Evolutionary conservation across 2,329 filamentous ascomycete species (phyloP), one percentile per base, ranked within the genome.

Genomic region (Trichoderma asperellum): DNA sequence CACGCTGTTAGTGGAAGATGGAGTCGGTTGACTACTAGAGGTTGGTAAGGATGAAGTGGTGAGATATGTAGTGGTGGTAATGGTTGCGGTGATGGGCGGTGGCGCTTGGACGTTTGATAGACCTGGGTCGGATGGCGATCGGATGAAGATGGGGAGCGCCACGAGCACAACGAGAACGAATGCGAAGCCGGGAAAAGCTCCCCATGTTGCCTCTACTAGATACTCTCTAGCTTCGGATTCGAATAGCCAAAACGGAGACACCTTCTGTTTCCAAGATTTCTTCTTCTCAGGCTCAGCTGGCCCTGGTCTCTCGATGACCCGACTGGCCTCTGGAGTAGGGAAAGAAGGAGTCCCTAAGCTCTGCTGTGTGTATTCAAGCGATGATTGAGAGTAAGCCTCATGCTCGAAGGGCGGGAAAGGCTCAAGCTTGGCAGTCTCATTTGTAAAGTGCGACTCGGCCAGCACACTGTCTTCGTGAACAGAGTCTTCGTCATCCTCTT

Each of bases 321-420:
- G 73, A 69, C 75, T 79, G 27, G 75, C 76, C 56, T 81, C 79
- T 12, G 79, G 78, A 5, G 79, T 78, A n/a, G 74, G 72, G 32
- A 81, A 77, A 32, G 81, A 83, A 5, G 84, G 84, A 43, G 78
- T 83, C 59, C 78, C 78, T 53, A 86, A 81, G 65, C 80, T 82
- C 73, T 85, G 78, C 58, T 85, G 83, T 27, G 84, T 83, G 71
- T 87, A 86, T 66, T 82, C 79, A 32, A 86, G 80, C 27, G 84
- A 85, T 12, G 76, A 75, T 69, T 76, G 73, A 70, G 80, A 81
- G 32, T 78, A 78, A 8, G 76, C 78, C 29, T 81, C 80, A 21
- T 83, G 81, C 32, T 85, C 83, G 5, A 73, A 71, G 29, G 77
- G 76, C 4, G 76, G 75, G 35, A 77, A 76, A n/a, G 71, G 70